Evolutionary conservation across 768 basidiomycete species (phyloP), one percentile per base, ranked within the genome.

Genomic region (Coprinopsis strossmayeri): DNA sequence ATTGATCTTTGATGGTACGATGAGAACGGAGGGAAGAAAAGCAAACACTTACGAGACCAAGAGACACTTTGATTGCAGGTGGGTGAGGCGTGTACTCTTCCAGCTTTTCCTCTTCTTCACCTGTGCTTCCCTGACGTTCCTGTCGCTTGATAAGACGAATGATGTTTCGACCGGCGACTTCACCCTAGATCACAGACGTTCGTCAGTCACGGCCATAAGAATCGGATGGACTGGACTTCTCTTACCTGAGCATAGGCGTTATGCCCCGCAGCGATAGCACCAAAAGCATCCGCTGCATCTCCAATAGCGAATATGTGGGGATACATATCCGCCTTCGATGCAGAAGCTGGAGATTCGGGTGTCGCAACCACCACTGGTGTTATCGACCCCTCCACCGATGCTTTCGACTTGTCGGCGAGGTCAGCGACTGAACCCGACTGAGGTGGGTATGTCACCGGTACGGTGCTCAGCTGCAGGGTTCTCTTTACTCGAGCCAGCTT

Each of bases 201-300:
- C 18, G 10, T n/a, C n/a, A n/a, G n/a, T n/a, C n/a, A n/a, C n/a
- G n/a, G n/a, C n/a, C n/a, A n/a, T n/a, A n/a, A n/a, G n/a, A n/a
- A n/a, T n/a, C n/a, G n/a, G n/a, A n/a, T n/a, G n/a, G n/a, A n/a
- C n/a, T n/a, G n/a, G n/a, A n/a, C n/a, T n/a, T n/a, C n/a, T n/a
- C n/a, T n/a, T 12, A 69, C 72, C 66, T 81, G 79, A 30, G 64
- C 68, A 55, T 76, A 74, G 1, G 79, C 77, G 26, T 66, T 79
- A 52, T 81, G 76, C 0, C 79, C 82, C 11, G 82, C 81, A 20
- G 77, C 71, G 20, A 77, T 72, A 0, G 81, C 82, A 4, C 80
- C 80, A 50, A 81, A 82, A 3, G 79, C 79, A 58, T 83, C 79
- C 0, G 81, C 81, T 0, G 74, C 71, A 46, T 84, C 82, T 5